Conservation (phyloP, 352 stramenopile species). For the Pseudoperonospora humuli region DNA sequence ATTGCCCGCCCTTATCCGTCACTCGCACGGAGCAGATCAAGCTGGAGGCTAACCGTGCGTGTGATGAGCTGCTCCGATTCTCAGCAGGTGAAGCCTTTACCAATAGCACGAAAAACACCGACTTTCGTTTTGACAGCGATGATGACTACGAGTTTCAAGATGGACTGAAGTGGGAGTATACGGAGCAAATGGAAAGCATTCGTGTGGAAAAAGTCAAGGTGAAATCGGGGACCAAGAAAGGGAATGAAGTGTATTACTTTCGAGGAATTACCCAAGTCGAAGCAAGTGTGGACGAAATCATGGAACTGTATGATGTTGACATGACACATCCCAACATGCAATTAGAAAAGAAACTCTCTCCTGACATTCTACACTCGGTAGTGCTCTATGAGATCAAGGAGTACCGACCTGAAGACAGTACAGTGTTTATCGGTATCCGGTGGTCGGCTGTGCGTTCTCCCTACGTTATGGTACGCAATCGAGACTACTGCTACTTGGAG, state of each 20-base stretch:
- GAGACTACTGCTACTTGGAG: conserved; percentile 74
- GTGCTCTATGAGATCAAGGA: conserved; percentile 70
- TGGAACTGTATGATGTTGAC: conserved; percentile 71
- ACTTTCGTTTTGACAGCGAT: conserved; percentile 18
- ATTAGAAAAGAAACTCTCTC: conserved; percentile 63
- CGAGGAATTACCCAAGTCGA: conserved; percentile 63
- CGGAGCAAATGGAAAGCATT: conserved; percentile 58
- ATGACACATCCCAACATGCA: conserved; percentile 65
- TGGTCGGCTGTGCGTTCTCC: conserved; percentile 65
- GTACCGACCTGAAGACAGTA: conserved; percentile 42
- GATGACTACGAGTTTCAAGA: conserved; percentile 31
- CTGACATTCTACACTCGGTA: conserved; percentile 68
- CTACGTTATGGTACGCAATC: conserved; percentile 67
- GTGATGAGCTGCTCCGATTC: conserved; percentile 71
- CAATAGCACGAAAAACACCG: conserved; percentile 7
- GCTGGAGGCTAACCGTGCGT: conserved; percentile 63
- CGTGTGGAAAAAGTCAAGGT: conserved; percentile 76
- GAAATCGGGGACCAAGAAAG: conserved; percentile 37
- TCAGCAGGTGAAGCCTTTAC: conserved; percentile 51
- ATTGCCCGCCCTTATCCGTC: conserved; percentile 57
- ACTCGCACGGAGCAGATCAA: conserved; percentile 58
- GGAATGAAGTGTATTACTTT: conserved; percentile 46
- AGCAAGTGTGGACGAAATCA: conserved; percentile 53
- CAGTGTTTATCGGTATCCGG: conserved; percentile 67
- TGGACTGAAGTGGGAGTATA: conserved; percentile 63